Percentiles rank a stretch among this genome's conserved stretches.
Conservation (phyloP, 352 stramenopile genomes). For the Phytophthora cactorum region DNA sequence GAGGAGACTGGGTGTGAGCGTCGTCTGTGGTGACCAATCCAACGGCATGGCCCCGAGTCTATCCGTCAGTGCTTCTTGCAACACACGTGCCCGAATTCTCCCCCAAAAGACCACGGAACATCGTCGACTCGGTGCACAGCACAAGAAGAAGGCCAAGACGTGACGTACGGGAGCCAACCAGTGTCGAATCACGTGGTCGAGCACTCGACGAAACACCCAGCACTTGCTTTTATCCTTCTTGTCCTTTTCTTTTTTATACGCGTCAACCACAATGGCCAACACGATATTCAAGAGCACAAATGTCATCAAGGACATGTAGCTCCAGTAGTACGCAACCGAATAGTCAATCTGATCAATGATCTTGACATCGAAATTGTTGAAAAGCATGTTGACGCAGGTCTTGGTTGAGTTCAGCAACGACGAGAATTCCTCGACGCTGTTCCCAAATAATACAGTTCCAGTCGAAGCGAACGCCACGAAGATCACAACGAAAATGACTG, state of each 20-base stretch:
- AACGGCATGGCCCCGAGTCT: constrained; percentile 24
- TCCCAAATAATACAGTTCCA: constrained; percentile 61
- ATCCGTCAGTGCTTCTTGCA: constrained; percentile 24
- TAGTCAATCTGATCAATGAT: constrained; percentile 43
- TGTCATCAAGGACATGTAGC: constrained; percentile 67
- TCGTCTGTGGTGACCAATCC: constrained; percentile 22
- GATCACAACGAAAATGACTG: constrained; percentile 59
- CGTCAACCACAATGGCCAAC: constrained; percentile 69
- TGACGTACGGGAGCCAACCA: constrained; percentile 12
- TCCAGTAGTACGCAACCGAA: constrained; percentile 69
- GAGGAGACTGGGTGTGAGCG: constrained; percentile 20
- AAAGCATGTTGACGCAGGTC: constrained; percentile 73
- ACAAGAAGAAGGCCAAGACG: constrained; percentile 11
- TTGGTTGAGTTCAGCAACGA: constrained; percentile 51
- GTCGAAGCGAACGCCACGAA: constrained; percentile 56
- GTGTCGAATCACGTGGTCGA: constrained; percentile 23
- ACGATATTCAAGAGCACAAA: constrained; percentile 80
- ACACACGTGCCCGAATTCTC: constrained; percentile 26
- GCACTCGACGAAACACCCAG: constrained; percentile 26
- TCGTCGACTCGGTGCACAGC: constrained; percentile 6
- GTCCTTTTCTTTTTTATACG: constrained; percentile 51
- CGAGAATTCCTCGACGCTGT: constrained; percentile 56
- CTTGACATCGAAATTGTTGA: constrained; percentile 64
- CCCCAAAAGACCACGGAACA: constrained; percentile 29
- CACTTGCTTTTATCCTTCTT: constrained; percentile 39